Evolutionary conservation across 2,329 filamentous ascomycete genomes (phyloP).

Genomic region (Cladosporium phlei): DNA sequence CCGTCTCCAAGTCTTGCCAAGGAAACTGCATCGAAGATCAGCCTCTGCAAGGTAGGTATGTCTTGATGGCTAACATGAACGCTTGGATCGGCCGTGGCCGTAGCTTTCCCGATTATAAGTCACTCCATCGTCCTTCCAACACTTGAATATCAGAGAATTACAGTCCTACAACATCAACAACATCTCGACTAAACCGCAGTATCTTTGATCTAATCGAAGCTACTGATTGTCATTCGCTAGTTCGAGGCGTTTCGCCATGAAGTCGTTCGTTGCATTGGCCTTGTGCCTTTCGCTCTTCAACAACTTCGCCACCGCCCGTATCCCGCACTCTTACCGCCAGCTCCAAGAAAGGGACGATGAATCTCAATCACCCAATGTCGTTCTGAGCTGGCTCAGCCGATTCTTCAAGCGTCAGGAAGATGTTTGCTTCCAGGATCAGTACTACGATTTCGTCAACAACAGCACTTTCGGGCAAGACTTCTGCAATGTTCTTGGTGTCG

Average conservation of each 20-base stretch:
- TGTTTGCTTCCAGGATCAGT: slow-evolving; percentile 21
- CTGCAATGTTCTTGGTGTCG: slow-evolving; percentile 22
- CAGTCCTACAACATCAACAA: slow-evolving; percentile 16
- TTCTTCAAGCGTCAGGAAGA: slow-evolving; percentile 23
- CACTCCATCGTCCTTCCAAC: not conserved
- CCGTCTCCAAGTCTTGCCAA: slow-evolving; percentile 19
- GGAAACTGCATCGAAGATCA: slow-evolving; percentile 16
- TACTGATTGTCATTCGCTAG: slow-evolving; percentile 21
- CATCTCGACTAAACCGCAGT: not conserved
- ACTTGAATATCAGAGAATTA: slow-evolving; percentile 11
- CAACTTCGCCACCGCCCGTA: slow-evolving; percentile 22
- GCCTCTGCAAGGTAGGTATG: slow-evolving; percentile 28
- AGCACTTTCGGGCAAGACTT: slow-evolving; percentile 22
- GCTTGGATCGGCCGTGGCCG: slow-evolving; percentile 12
- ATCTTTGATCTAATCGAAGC: slow-evolving; percentile 10
- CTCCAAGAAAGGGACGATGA: slow-evolving; percentile 18
- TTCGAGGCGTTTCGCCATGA: slow-evolving; percentile 23
- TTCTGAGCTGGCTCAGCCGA: slow-evolving; percentile 22
- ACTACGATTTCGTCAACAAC: slow-evolving; percentile 25
- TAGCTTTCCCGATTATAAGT: slow-evolving; percentile 21
- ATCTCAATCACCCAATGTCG: slow-evolving; percentile 9
- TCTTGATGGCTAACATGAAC: slow-evolving; percentile 18
- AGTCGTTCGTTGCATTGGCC: slow-evolving; percentile 24
- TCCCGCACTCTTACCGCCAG: slow-evolving; percentile 17
- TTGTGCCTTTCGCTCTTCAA: slow-evolving; percentile 27